These are phyloP conservation scores for Chlamydomonas incerta DNA, from an alignment of 139 green algal genomes.

Conservation along the genomic window DNA sequence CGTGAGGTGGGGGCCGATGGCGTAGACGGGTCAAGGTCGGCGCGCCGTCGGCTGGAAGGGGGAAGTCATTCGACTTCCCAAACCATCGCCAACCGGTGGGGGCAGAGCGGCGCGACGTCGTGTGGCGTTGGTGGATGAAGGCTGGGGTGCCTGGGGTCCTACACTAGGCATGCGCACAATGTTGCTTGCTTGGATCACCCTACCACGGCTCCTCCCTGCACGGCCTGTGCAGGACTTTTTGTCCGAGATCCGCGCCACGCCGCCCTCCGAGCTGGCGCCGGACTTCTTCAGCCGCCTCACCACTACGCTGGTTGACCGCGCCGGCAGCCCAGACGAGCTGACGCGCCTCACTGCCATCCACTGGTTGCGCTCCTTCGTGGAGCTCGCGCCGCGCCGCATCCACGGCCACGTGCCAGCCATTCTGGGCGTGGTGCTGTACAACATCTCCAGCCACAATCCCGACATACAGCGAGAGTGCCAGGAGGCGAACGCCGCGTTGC, in stretches of 20 bases:
- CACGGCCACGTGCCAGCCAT: constrained; percentile 79
- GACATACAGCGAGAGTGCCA: constrained; percentile 62
- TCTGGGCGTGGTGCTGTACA: constrained; percentile 85
- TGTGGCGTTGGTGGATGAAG: too few relatives aligned
- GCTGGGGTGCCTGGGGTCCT: too few relatives aligned
- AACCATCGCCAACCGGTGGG: too few relatives aligned
- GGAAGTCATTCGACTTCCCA: too few relatives aligned
- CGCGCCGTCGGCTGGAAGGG: too few relatives aligned
- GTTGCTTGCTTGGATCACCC: too few relatives aligned
- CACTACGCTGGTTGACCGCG: constrained; percentile 66
- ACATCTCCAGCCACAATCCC: constrained; percentile 72
- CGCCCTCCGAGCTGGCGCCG: not conserved
- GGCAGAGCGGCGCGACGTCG: too few relatives aligned
- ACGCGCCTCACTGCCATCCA: constrained; percentile 86
- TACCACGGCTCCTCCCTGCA: too few relatives aligned
- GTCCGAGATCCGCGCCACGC: constrained; percentile 61
- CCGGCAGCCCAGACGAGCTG: constrained; percentile 71
- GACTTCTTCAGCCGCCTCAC: constrained; percentile 57
- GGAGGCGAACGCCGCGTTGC: constrained; percentile 57
- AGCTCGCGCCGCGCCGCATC: constrained; percentile 69
- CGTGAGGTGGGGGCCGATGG: too few relatives aligned
- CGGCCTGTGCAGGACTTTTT: constrained; percentile 80
- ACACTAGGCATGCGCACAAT: too few relatives aligned
- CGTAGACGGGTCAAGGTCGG: too few relatives aligned
- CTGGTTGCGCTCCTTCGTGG: constrained; percentile 86